Conservation (phyloP, 306 rosid genomes). For the Castanea crenata region DNA sequence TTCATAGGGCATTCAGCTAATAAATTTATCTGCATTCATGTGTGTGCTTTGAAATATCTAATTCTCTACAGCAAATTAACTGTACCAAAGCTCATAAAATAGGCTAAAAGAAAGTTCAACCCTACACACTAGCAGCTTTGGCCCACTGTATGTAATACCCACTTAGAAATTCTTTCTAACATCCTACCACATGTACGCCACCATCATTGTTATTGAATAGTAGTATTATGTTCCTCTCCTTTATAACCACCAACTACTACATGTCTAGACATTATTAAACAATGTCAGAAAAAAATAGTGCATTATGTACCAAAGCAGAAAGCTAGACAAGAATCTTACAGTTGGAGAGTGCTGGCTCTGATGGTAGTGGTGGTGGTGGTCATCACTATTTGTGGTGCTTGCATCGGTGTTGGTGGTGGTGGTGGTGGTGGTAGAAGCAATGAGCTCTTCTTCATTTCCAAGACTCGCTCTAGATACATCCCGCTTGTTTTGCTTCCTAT, state of each 20-base stretch:
- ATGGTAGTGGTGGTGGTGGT: conserved; percentile 48
- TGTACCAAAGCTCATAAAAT: neutral
- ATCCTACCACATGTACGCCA: conserved; percentile 29
- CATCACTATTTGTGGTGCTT: conserved; percentile 41
- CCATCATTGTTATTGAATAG: neutral
- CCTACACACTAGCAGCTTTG: conserved; percentile 3
- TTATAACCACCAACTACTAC: conserved; percentile 17
- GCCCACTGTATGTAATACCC: conserved; percentile 6
- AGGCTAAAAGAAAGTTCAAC: neutral
- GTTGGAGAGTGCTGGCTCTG: conserved; percentile 68
- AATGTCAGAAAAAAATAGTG: conserved; percentile 10
- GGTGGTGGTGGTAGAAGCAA: conserved; percentile 40
- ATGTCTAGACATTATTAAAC: neutral
- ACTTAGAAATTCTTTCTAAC: neutral
- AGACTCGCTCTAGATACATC: conserved; percentile 85
- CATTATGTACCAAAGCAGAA: neutral
- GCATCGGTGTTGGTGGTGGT: neutral
- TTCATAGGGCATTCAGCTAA: too few species aligned
- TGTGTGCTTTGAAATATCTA: neutral
- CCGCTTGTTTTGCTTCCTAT: conserved; percentile 91
- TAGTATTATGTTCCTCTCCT: neutral
- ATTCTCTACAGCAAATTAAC: neutral
- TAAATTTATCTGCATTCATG: neutral
- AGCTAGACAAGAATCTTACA: conserved; percentile 49
- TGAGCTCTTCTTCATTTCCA: conserved; percentile 92